Evolutionary conservation across 1,139 yeast genomes (phyloP), one percentile per base, ranked within the genome.

Genomic region (Diutina neorugosa): DNA sequence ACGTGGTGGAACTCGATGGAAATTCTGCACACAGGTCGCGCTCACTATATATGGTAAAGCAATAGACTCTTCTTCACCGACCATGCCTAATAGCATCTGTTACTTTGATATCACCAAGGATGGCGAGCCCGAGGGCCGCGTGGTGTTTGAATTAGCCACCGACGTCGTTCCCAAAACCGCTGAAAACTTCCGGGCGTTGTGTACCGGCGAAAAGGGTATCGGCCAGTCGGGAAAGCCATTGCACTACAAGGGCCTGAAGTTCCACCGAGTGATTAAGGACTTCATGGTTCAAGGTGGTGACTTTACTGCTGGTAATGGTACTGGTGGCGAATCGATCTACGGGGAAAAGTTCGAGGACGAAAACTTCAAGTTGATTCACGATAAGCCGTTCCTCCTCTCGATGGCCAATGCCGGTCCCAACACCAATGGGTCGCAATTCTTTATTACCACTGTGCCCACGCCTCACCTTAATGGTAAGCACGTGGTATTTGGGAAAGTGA

Each of bases 91-190:
- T 18, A n/a, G 21, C n/a, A 46, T 57, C 53, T 20, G 55, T 53
- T 56, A 54, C 44, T 57, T 60, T 34, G 69, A 64, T 50, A 62
- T 62, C 43, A 68, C 69, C 56, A 66, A 67, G 57, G 68, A 68
- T 2, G 71, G 70, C 58, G 48, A 42, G 75, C 71, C 54, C 6
- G 75, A 78, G 57, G 96, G 96, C 42, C 78, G 94, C 61, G 76
- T 86, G 42, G 84, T 82, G 6, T 85, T 89, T 64, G 88, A 87
- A 63, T 73, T 90, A 58, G 90, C 76, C 73, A 73, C 76, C 59
- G 96, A 87, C 60, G 76, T 85, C 14, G 96, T 88, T 4, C 98
- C 98, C 53, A 86, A 83, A 67, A 93, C 98, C 0, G 87, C 94
- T 5, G 97, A 89, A 62, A 93, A 93, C 71, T 93, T 94, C 76